Evolutionary conservation across 495 filamentous ascomycete genomes (phyloP), one percentile per base, ranked within the genome.

Genomic region (Penicillium turbatum): DNA sequence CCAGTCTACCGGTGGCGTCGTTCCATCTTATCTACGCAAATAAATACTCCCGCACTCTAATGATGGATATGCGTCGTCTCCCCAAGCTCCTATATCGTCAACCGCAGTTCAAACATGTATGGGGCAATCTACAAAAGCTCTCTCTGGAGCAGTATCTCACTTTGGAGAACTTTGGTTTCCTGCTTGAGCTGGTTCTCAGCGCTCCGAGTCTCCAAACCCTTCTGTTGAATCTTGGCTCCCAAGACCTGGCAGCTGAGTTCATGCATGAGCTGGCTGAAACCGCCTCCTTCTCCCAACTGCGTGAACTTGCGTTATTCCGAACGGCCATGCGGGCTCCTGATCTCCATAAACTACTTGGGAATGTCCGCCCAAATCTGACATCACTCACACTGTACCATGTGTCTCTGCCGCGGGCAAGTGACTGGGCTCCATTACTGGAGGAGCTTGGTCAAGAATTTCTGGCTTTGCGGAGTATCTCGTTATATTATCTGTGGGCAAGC

Each of bases 41-140:
- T 36, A 57, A 57, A 29, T 41, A 54, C 16, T 67, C 64, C 8
- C 62, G 59, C 11, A 61, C 64, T 4, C 47, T 67, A n/a, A 54
- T 67, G 13, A 68, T 68, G 62, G 65, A 68, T 46, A 68, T 68
- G 65, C 62, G 65, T 3, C 62, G 65, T 2, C 29, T 68, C 7
- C 65, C 65, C 10, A 68, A 68, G n/a, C 39, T 64, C 5, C 32
- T 65, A 7, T 63, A 65, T 42, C 62, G 59, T n/a, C 62, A 67
- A 30, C 64, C 64, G 0, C 21, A 59, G 56, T 67, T 67, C 9
- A 54, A 56, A 16, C 11, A 38, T 17, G 59, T 55, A 9, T 67
- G 64, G 64, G 45, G 49, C 8, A 66, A 64, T 56, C 15, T 68
- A 27, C 38, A 60, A 27, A 67, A 60, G 36, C 41, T 67, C 16